Percentiles rank a stretch among this genome's conserved stretches.
Conservation (phyloP, 2,329 filamentous ascomycete species). For the Ampelomyces quisqualis region DNA sequence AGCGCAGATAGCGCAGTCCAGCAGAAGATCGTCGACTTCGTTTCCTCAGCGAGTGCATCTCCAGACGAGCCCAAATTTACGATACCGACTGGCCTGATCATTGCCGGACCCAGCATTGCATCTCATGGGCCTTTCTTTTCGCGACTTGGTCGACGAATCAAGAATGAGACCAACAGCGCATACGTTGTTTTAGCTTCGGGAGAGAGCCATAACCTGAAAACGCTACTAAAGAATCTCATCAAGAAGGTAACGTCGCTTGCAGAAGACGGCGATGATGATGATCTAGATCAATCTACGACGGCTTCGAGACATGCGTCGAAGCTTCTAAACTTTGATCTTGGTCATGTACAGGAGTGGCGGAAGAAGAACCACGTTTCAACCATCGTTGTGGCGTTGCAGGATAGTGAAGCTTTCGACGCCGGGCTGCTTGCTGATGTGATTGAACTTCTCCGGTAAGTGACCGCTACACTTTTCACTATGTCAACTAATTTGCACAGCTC, state of each 20-base stretch:
- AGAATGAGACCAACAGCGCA: conserved; percentile 50
- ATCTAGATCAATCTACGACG: conserved; percentile 12
- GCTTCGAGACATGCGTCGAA: conserved; percentile 57
- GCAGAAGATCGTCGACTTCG: conserved; percentile 42
- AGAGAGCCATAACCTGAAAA: conserved; percentile 73
- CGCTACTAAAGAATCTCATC: conserved; percentile 70
- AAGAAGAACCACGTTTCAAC: conserved; percentile 56
- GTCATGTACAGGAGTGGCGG: conserved; percentile 65
- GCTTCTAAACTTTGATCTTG: conserved; percentile 76
- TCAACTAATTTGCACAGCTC: conserved; percentile 46
- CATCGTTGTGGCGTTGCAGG: conserved; percentile 73
- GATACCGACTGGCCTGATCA: conserved; percentile 70
- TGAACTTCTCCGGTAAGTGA: conserved; percentile 63
- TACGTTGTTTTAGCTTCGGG: conserved; percentile 69
- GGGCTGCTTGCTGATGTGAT: conserved; percentile 70
- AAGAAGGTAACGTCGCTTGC: conserved; percentile 60
- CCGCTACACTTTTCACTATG: neutral
- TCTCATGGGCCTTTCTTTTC: conserved; percentile 73
- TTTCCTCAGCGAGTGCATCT: conserved; percentile 31
- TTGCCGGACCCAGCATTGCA: conserved; percentile 76
- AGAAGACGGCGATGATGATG: conserved; percentile 58
- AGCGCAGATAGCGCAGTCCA: conserved; percentile 45
- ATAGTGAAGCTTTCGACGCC: conserved; percentile 79
- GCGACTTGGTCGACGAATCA: conserved; percentile 57
- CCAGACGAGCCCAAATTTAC: conserved; percentile 43